A percentile compares a stretch with the other conserved stretches of the same genome.
Conservation (phyloP, 2,329 filamentous ascomycete genomes). For the Diplodia corticola region DNA sequence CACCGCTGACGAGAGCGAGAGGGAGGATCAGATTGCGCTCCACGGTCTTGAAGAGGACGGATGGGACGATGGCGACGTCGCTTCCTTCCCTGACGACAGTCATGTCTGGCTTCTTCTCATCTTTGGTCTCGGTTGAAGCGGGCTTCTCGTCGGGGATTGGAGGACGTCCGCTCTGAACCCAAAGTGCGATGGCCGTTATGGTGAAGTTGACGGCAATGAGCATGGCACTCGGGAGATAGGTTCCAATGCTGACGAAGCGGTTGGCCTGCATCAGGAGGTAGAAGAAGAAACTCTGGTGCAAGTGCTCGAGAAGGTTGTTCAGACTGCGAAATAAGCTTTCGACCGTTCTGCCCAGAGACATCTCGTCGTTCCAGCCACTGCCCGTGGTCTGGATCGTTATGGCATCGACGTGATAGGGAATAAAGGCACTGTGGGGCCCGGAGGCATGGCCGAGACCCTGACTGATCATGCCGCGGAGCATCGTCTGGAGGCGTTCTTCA, state of each 20-base stretch:
- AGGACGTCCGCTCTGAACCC: constrained; percentile 75
- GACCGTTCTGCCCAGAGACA: constrained; percentile 85
- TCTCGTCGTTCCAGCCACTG: constrained; percentile 95
- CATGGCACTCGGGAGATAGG: constrained; percentile 97
- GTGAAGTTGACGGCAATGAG: constrained; percentile 91
- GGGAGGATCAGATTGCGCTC: constrained; percentile 73
- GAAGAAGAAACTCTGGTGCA: constrained; percentile 99
- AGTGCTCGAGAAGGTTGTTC: constrained; percentile 93
- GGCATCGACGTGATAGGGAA: constrained; percentile 96
- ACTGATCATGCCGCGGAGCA: constrained; percentile 88
- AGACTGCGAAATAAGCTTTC: constrained; percentile 90
- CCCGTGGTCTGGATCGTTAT: constrained; percentile 90
- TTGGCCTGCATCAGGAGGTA: constrained; percentile 90
- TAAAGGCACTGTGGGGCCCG: constrained; percentile 92
- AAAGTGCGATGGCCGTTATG: constrained; percentile 91
- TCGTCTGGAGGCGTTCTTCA: constrained; percentile 77
- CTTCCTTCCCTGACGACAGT: constrained; percentile 40
- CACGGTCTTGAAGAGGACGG: constrained; percentile 40
- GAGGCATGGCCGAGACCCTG: constrained; percentile 87
- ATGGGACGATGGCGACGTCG: constrained; percentile 42
- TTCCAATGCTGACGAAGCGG: constrained; percentile 96
- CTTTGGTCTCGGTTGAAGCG: constrained; percentile 38
- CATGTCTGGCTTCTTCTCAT: constrained; percentile 36
- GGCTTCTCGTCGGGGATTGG: constrained; percentile 28
- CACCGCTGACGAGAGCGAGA: constrained; percentile 67